Evolutionary conservation across 106 monocot species (phyloP).

Genomic region (Apostasia ramifera): DNA sequence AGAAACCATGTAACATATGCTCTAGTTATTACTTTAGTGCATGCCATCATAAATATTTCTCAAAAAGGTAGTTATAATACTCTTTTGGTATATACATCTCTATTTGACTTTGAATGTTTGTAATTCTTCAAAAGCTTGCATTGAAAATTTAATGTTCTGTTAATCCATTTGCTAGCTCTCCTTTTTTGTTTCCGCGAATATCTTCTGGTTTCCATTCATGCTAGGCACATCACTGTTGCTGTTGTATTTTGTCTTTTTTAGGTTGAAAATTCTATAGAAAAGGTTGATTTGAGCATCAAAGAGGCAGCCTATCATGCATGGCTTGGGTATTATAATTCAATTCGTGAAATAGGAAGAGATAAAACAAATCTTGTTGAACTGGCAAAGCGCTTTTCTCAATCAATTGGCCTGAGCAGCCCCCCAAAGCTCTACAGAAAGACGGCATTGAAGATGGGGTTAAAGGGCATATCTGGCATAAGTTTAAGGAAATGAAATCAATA

Average conservation of each 20-base stretch:
- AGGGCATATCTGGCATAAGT: conserved; percentile 67
- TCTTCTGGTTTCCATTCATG: too few species aligned
- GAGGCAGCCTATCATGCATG: conserved; percentile 98
- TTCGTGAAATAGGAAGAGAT: conserved; percentile 70
- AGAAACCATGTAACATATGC: too few species aligned
- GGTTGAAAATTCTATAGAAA: conserved; percentile 69
- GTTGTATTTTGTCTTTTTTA: conserved; percentile 11
- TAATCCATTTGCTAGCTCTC: too few species aligned
- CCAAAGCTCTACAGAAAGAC: conserved; percentile 82
- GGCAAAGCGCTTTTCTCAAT: conserved; percentile 64
- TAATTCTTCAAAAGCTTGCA: too few species aligned
- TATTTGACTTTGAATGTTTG: too few species aligned
- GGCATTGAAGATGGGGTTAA: conserved; percentile 92
- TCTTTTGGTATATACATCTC: too few species aligned
- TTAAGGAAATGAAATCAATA: conserved; percentile 33
- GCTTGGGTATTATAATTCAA: conserved; percentile 96
- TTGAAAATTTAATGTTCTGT: too few species aligned
- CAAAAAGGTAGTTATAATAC: too few species aligned
- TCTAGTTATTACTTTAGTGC: too few species aligned
- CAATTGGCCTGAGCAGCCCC: conserved; percentile 65
- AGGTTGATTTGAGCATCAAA: conserved; percentile 67
- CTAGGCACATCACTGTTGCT: too few species aligned
- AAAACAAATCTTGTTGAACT: conserved; percentile 81
- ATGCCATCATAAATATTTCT: too few species aligned
- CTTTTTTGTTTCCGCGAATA: too few species aligned